These are phyloP conservation scores for Neurospora pannonica DNA, from an alignment of 495 filamentous ascomycete genomes.

Conservation along the genomic window DNA sequence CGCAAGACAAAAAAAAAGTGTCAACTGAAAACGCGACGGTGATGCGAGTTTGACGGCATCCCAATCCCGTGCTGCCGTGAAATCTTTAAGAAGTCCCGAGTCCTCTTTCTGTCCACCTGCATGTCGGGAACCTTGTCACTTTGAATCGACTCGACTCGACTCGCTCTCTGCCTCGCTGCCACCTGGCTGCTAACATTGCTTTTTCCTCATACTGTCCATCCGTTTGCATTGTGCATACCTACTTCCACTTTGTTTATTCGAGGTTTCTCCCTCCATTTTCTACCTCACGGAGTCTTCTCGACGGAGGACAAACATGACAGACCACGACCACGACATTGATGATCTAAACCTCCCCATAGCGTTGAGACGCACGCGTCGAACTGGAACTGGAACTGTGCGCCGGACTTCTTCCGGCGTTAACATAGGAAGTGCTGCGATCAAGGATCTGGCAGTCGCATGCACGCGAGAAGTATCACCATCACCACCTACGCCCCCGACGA, in stretches of 20 bases:
- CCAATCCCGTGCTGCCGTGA: background rate
- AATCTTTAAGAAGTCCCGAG: background rate
- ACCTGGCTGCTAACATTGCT: background rate
- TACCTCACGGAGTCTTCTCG: background rate
- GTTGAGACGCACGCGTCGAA: background rate
- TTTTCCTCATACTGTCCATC: background rate
- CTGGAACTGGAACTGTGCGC: background rate
- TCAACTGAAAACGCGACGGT: background rate
- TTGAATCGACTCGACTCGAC: background rate
- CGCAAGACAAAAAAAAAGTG: background rate
- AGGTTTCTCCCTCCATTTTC: background rate
- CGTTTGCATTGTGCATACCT: background rate
- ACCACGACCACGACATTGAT: background rate
- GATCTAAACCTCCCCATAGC: background rate
- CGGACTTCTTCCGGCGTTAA: background rate
- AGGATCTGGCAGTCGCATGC: background rate
- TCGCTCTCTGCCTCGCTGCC: background rate
- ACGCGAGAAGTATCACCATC: background rate
- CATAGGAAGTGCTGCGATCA: background rate
- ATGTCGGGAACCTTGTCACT: background rate
- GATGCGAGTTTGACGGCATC: background rate
- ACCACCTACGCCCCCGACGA: background rate
- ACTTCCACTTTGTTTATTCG: background rate
- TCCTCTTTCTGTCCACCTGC: background rate
- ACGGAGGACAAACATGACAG: background rate